Percentiles rank a stretch among this genome's conserved stretches.
These are phyloP conservation scores for Meira nashicola DNA, from an alignment of 1,284 basidiomycete species.

Conservation along the genomic window DNA sequence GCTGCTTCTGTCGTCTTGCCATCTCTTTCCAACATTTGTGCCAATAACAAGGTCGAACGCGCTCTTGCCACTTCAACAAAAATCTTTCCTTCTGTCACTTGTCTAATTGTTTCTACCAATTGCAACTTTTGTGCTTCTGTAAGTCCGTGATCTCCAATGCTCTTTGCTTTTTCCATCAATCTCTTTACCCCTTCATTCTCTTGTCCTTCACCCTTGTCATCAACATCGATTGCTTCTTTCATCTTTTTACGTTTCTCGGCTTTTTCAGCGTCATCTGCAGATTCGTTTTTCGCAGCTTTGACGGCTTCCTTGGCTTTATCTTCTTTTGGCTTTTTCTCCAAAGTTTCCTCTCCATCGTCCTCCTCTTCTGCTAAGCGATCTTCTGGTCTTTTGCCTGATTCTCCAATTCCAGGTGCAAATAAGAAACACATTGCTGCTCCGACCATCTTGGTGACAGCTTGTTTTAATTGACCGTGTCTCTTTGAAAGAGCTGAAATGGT, in stretches of 20 bases:
- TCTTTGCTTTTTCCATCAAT: slow-evolving; percentile 37
- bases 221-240: slow-evolving; percentile 24
- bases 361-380: slow-evolving; percentile 66
- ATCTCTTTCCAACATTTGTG: slow-evolving; percentile 37
- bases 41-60: slow-evolving; percentile 60
- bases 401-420: slow-evolving; percentile 19
- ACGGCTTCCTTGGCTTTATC: slow-evolving; percentile 16
- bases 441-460: slow-evolving; percentile 81
- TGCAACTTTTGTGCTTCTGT: slow-evolving; percentile 27
- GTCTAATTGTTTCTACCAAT: slow-evolving; percentile 69
- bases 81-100: slow-evolving; percentile 96
- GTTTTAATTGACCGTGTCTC: slow-evolving; percentile 96
- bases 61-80: slow-evolving; percentile 96
- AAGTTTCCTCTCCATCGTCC: slow-evolving; percentile 60
- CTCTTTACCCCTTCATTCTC: slow-evolving; percentile 36
- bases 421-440: slow-evolving; percentile 48
- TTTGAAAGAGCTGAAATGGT: slow-evolving; percentile 60
- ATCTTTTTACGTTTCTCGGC: slow-evolving; percentile 22
- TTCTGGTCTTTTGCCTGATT: slow-evolving; percentile 69
- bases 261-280: slow-evolving; percentile 19
- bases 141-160: slow-evolving; percentile 37
- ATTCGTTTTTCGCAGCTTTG: slow-evolving; percentile 15
- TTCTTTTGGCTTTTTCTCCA: slow-evolving; percentile 57
- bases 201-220: slow-evolving; percentile 38
- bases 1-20: slow-evolving; percentile 45